Conservation (phyloP, 257 asterid species). For the Catharanthus roseus region DNA sequence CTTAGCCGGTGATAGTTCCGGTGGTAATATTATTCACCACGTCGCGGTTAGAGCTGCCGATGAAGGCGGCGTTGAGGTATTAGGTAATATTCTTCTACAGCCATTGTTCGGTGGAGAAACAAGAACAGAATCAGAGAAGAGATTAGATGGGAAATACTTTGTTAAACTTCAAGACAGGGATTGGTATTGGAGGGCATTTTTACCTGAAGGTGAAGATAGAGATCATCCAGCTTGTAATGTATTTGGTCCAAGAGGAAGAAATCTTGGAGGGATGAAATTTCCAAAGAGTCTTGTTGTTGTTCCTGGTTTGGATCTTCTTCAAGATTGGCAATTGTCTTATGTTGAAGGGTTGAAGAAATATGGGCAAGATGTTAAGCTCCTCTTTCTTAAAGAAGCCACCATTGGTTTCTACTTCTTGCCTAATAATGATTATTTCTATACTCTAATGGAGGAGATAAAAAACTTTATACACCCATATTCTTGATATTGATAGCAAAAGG, state of each 20-base stretch:
- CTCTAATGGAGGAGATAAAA: constrained; percentile 38
- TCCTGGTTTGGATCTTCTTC: constrained; percentile 42
- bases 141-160: constrained; percentile 37
- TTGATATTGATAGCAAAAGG: no score
- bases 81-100: constrained; percentile 39
- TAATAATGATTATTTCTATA: constrained; percentile 38
- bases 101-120: constrained; percentile 41
- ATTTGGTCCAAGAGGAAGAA: constrained; percentile 35
- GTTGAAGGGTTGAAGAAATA: constrained; percentile 34
- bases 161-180: constrained; percentile 42
- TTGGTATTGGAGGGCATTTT: constrained; percentile 46
- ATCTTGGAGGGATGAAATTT: constrained; percentile 23
- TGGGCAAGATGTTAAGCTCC: constrained; percentile 36
- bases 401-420: constrained; percentile 50
- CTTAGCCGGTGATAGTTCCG: constrained; percentile 47
- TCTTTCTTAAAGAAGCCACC: constrained; percentile 36
- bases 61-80: constrained; percentile 25
- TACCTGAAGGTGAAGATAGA: constrained; percentile 43
- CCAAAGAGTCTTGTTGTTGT: constrained; percentile 37
- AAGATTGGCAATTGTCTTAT: constrained; percentile 43
- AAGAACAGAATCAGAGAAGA: constrained; percentile 34
- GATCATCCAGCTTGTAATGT: constrained; percentile 46
- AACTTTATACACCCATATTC: constrained; percentile 35
- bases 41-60: constrained; percentile 33
- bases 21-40: constrained; percentile 40